A percentile compares a stretch with the other conserved stretches of the same genome.
phyloP scores from a whole-genome alignment of 768 basidiomycete genomes.

The Leccinum imitatum region DNA sequence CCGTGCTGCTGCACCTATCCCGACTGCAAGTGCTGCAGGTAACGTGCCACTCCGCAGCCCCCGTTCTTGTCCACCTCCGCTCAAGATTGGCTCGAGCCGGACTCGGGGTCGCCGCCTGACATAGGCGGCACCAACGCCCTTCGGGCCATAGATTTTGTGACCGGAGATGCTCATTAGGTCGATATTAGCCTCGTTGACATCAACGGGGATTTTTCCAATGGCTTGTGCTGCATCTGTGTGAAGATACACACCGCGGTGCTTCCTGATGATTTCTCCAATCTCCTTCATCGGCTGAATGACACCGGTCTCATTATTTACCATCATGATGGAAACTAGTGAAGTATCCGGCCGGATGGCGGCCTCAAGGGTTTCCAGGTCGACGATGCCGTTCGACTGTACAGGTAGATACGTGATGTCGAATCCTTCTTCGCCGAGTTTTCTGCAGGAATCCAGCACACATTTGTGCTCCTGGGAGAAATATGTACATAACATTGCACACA shows the following conservation, averaged over 20 bases:
- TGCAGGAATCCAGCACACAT: slow-evolving; percentile 97
- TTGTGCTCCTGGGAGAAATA: slow-evolving; percentile 81
- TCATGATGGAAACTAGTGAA: slow-evolving; percentile 95
- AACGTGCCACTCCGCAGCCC: slow-evolving; percentile 95
- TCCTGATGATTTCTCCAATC: slow-evolving; percentile 83
- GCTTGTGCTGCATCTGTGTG: slow-evolving; percentile 99
- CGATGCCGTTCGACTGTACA: slow-evolving; percentile 80
- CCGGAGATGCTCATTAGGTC: slow-evolving; percentile 96
- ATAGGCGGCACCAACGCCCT: slow-evolving; percentile 93
- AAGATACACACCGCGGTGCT: slow-evolving; percentile 89
- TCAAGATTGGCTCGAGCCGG: slow-evolving; percentile 90
- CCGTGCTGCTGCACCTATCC: slow-evolving; percentile 91
- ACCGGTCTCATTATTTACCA: slow-evolving; percentile 99
- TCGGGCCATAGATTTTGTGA: slow-evolving; percentile 98
- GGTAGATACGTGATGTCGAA: slow-evolving; percentile 99
- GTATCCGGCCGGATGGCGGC: slow-evolving; percentile 90
- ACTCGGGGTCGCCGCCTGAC: slow-evolving; percentile 91
- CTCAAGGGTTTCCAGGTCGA: slow-evolving; percentile 78
- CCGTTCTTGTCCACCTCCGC: slow-evolving; percentile 96
- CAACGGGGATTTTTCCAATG: slow-evolving; percentile 83
- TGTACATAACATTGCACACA: neutral
- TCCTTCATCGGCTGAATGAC: slow-evolving; percentile 97
- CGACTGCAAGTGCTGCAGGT: slow-evolving; percentile 83
- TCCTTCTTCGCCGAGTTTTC: slow-evolving; percentile 93
- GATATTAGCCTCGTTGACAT: slow-evolving; percentile 94